Evolutionary conservation across 2,329 filamentous ascomycete species (phyloP), one percentile per base, ranked within the genome.

Genomic region (Rhinocladiella similis): DNA sequence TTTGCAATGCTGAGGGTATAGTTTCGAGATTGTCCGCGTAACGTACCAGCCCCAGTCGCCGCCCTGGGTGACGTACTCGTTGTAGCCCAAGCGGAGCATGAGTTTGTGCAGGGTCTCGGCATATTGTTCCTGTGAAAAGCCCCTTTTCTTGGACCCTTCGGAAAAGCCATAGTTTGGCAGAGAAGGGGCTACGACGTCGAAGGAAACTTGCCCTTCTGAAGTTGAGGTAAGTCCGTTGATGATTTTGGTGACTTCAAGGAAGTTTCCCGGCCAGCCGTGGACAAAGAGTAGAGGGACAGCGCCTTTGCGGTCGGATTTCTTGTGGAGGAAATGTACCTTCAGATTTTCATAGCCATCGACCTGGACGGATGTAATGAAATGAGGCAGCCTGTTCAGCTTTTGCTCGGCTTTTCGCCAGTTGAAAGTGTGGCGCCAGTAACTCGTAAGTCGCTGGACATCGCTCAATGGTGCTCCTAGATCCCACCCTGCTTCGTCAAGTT

Each of bases 21-120:
- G 22, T 16, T 25, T 22, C 9, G 43, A 46, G n/a, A 46, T 46
- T 12, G 43, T 27, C 3, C 43, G 43, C n/a, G 43, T 46, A 16
- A 91, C 81, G 63, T 80, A 77, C 67, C 79, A 84, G 25, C 86
- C 86, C 84, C 84, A 88, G 65, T 88, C 85, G 16, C 86, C 86
- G 43, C 83, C 84, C 67, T 87, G 79, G 0, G 77, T 80, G 5
- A 76, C 68, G 47, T 63, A 63, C 47, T 62, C 35, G 38, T 54
- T 47, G 29, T 65, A 63, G 1, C 42, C 59, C 46, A 65, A 55
- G 19, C 56, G 53, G 16, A 55, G 29, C 60, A 62, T 62, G 14
- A 62, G 50, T 50, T 60, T 62, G 43, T 62, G 58, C 27, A 50
- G 49, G 14, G 46, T 54, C 38, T 62, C 60, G 2, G 84, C 84